Conservation (phyloP, 768 basidiomycete species). For the Saitozyma sp. region DNA sequence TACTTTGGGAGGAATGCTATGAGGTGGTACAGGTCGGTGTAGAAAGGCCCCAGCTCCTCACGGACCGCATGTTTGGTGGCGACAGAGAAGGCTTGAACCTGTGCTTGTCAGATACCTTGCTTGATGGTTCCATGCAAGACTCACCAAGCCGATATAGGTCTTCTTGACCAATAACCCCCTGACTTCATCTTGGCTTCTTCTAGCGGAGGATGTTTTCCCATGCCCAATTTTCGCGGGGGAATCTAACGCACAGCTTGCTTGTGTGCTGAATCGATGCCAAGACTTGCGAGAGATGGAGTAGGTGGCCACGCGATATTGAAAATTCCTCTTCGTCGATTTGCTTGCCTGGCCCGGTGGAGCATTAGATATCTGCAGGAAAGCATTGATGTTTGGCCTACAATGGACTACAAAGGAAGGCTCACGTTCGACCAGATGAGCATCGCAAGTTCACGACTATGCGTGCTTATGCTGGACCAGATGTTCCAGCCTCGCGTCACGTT, state of each 20-base stretch:
- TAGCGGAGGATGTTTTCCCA: neutral
- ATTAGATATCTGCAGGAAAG: slow-evolving; percentile 16
- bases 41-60: slow-evolving; percentile 69
- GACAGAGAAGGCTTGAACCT: slow-evolving; percentile 72
- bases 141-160: slow-evolving; percentile 68
- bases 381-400: neutral
- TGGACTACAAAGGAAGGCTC: neutral
- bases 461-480: slow-evolving; percentile 66
- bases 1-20: slow-evolving; percentile 66
- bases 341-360: slow-evolving; percentile 17
- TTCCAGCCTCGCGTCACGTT: slow-evolving; percentile 61
- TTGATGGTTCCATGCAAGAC: slow-evolving; percentile 28
- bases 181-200: slow-evolving; percentile 9
- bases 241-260: neutral
- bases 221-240: neutral
- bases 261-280: too few species aligned
- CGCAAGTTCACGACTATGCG: slow-evolving; percentile 63
- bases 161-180: slow-evolving; percentile 69
- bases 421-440: slow-evolving; percentile 58
- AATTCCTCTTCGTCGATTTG: slow-evolving; percentile 16
- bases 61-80: slow-evolving; percentile 65
- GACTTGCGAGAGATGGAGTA: too few species aligned
- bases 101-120: slow-evolving; percentile 7
- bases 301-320: too few species aligned
- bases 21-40: slow-evolving; percentile 70